These are phyloP conservation scores for Lenwebbia sp. DNA, from an alignment of 345 rosid genomes.

Conservation along the genomic window DNA sequence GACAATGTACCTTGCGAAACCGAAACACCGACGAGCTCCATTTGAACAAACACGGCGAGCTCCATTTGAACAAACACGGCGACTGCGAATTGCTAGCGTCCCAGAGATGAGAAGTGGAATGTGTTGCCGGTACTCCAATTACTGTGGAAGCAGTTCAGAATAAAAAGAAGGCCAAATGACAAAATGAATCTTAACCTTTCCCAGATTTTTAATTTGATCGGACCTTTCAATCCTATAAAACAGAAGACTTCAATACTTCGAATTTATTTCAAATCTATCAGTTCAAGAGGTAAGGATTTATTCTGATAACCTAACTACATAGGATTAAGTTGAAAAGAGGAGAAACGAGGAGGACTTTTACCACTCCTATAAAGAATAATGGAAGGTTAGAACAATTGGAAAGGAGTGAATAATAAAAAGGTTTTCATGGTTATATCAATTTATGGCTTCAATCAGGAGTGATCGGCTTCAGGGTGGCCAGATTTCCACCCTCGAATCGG, in stretches of 20 bases:
- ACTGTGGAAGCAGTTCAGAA: background rate
- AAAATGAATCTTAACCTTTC: background rate
- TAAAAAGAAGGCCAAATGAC: background rate
- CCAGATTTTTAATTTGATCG: background rate
- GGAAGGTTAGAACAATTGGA: background rate
- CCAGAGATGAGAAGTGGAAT: background rate
- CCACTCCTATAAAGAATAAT: background rate
- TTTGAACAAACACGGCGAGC: background rate
- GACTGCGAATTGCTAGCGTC: background rate
- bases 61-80: background rate
- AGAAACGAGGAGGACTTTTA: background rate
- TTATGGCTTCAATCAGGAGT: background rate
- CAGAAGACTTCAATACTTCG: background rate
- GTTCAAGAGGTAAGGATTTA: too few species aligned
- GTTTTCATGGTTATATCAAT: background rate
- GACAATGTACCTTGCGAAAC: background rate
- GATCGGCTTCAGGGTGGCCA: too few species aligned
- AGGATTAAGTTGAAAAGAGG: background rate
- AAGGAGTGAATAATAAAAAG: background rate
- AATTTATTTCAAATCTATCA: background rate
- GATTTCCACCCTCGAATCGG: too few species aligned
- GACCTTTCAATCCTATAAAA: background rate
- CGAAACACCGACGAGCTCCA: background rate
- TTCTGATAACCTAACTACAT: background rate
- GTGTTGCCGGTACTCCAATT: background rate